Evolutionary conservation across 75 land plant genomes (phyloP).

Genomic region (Picea glauca): DNA sequence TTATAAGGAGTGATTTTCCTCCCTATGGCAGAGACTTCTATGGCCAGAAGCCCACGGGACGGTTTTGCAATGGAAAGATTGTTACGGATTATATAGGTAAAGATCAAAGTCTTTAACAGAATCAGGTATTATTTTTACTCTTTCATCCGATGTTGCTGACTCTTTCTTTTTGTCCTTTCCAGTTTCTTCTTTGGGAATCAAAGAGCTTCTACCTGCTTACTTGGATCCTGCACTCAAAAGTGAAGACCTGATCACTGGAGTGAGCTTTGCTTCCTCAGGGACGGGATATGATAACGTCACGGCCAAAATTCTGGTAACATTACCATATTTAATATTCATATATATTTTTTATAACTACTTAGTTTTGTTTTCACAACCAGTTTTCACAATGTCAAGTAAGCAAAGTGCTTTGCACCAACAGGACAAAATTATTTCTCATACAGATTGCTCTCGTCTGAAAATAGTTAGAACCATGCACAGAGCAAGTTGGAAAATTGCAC

Average conservation of each 20-base stretch:
- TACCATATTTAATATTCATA: too few species aligned
- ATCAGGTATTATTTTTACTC: background rate
- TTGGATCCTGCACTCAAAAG: conserved; percentile 2
- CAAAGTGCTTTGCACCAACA: too few species aligned
- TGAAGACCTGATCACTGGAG: conserved; percentile 10
- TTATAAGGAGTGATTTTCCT: conserved; percentile 20
- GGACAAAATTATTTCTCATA: too few species aligned
- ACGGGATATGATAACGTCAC: conserved; percentile 10
- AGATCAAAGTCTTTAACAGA: background rate
- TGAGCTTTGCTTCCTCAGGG: conserved; percentile 8
- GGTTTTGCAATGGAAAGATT: conserved; percentile 38
- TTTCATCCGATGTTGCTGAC: background rate
- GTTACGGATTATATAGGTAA: conserved; percentile 35
- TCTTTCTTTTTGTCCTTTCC: background rate
- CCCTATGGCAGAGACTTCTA: conserved; percentile 30
- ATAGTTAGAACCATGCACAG: too few species aligned
- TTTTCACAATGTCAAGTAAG: too few species aligned
- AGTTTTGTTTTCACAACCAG: too few species aligned
- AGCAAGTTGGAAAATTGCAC: too few species aligned
- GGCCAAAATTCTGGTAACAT: background rate
- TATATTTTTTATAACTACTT: too few species aligned
- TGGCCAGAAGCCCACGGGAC: conserved; percentile 20
- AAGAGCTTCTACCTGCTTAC: conserved; percentile 3
- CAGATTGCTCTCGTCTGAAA: too few species aligned
- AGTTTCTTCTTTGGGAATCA: conserved; percentile 4